Conservation (phyloP, 306 rosid species). For the Dalbergia cochinchinensis region DNA sequence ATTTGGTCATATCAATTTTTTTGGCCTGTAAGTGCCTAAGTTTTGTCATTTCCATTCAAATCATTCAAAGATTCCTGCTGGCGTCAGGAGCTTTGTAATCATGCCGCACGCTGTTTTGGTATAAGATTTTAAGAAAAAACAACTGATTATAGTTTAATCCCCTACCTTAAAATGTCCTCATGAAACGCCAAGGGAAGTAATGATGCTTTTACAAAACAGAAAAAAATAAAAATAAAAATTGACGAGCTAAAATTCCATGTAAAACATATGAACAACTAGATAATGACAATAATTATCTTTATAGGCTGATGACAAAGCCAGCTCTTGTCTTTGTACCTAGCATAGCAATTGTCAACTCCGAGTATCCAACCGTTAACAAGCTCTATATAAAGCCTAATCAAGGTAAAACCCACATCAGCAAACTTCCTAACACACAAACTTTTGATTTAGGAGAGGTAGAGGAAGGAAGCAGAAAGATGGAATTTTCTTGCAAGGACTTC, state of each 20-base stretch:
- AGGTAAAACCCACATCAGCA: slow-evolving; percentile 24
- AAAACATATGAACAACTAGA: slow-evolving; percentile 18
- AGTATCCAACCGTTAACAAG: background rate
- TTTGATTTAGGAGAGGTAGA: slow-evolving; percentile 27
- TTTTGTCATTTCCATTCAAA: background rate
- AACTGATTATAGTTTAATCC: background rate
- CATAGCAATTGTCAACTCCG: slow-evolving; percentile 43
- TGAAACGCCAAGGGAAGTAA: background rate
- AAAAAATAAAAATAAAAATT: background rate
- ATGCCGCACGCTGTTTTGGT: background rate
- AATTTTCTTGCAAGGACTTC: slow-evolving; percentile 63
- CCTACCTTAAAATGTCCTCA: background rate
- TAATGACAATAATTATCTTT: slow-evolving; percentile 25
- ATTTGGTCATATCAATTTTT: slow-evolving; percentile 31
- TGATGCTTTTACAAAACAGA: too few relatives aligned
- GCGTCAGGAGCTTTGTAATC: background rate
- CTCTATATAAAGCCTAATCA: background rate
- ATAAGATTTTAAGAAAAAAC: background rate
- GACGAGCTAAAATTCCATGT: background rate
- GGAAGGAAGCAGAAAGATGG: slow-evolving; percentile 50
- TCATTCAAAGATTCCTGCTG: background rate
- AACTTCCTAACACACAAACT: background rate
- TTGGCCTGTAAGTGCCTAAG: background rate
- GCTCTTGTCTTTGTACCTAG: slow-evolving; percentile 24
- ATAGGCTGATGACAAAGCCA: slow-evolving; percentile 27